These are phyloP conservation scores for Uronychia setigera DNA, from an alignment of 73 alveolate genomes.

Conservation along the genomic window DNA sequence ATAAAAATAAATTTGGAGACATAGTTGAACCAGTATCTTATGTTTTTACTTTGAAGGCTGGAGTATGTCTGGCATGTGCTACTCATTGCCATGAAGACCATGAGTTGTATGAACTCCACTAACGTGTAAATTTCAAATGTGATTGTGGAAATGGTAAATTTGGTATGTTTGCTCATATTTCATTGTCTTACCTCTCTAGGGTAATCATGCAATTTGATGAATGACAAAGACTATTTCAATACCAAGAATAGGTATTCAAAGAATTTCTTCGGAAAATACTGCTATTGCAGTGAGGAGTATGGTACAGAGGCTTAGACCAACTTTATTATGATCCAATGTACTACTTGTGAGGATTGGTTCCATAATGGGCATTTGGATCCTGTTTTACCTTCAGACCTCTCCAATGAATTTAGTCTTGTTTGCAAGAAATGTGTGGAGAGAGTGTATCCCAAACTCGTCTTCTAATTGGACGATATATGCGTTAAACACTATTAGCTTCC, in stretches of 20 bases:
- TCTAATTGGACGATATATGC: too few relatives aligned
- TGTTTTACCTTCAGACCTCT: conserved; percentile 16
- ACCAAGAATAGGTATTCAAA: conserved; percentile 70
- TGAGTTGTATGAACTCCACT: conserved; percentile 73
- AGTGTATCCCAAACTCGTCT: background rate
- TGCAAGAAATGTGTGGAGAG: background rate
- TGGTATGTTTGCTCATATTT: background rate
- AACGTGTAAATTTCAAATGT: conserved; percentile 75
- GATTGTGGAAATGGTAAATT: conserved; percentile 89
- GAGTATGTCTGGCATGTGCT: conserved; percentile 83
- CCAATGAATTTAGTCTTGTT: background rate
- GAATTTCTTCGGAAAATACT: conserved; percentile 79
- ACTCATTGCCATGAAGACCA: conserved; percentile 86
- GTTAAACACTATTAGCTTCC: too few relatives aligned
- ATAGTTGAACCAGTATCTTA: conserved; percentile 1
- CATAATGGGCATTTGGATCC: conserved; percentile 73
- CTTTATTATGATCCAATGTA: conserved; percentile 86
- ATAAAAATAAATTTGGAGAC: conserved; percentile 1
- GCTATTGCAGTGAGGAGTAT: conserved; percentile 80
- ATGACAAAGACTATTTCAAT: conserved; percentile 74
- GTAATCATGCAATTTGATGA: conserved; percentile 49
- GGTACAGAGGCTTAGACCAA: conserved; percentile 21
- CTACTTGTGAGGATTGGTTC: conserved; percentile 89
- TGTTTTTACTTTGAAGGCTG: conserved; percentile 51
- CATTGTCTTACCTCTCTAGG: background rate